phyloP scores from a whole-genome alignment of 108 stramenopile genomes.

The Licmophora abbreviata region DNA sequence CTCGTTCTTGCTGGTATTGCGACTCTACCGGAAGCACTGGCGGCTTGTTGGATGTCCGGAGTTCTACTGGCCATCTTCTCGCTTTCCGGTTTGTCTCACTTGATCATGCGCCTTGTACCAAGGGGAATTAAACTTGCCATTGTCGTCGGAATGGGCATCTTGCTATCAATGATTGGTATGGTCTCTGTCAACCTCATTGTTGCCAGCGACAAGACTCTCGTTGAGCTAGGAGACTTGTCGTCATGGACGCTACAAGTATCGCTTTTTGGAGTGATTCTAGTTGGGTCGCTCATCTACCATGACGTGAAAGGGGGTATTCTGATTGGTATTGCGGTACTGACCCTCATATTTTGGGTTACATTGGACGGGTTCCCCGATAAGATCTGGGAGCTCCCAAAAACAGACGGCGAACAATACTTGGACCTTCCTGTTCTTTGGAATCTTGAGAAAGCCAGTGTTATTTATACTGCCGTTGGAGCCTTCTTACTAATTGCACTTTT shows the following conservation, averaged over 20 bases:
- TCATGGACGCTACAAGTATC: constrained; percentile 21
- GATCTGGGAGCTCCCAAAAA: constrained; percentile 25
- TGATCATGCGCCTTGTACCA: constrained; percentile 22
- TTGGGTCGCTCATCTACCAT: constrained; percentile 33
- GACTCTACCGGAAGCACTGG: constrained; percentile 23
- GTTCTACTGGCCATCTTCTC: constrained; percentile 14
- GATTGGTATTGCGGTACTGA: constrained; percentile 34
- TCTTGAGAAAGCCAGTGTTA: constrained; percentile 8
- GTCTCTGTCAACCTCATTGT: constrained; percentile 38
- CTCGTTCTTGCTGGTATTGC: constrained; percentile 35
- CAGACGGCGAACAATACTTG: constrained; percentile 13
- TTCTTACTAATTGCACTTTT: constrained; percentile 52
- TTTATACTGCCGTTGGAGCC: constrained; percentile 26
- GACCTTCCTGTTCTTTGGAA: constrained; percentile 15
- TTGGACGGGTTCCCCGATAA: constrained; percentile 19
- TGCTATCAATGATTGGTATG: constrained; percentile 51
- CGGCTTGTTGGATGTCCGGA: constrained; percentile 26
- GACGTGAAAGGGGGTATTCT: constrained; percentile 44
- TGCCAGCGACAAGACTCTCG: constrained; percentile 30
- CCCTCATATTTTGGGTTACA: constrained; percentile 27
- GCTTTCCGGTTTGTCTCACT: constrained; percentile 19
- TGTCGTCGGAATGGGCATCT: constrained; percentile 56
- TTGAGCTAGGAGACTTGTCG: constrained; percentile 32
- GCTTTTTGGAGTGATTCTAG: constrained; percentile 34
- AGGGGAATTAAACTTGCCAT: constrained; percentile 37